Evolutionary conservation across 176 grass and related monocot species (phyloP), one percentile per base, ranked within the genome.

Genomic region (Aechmea fasciata): DNA sequence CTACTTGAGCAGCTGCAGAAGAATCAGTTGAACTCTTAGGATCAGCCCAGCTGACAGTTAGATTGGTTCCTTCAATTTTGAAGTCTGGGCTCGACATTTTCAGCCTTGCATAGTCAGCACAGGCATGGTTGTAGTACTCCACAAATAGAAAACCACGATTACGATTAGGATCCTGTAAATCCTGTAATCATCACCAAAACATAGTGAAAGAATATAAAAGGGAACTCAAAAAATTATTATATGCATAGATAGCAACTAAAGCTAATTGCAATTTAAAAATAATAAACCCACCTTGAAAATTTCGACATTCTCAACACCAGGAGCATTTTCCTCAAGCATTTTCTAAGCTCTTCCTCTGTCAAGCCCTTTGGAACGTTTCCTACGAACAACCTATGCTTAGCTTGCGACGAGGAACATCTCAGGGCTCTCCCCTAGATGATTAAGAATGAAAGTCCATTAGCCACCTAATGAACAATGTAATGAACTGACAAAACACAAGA

Each of bases 311-410:
- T 93, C 82, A 57, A 93, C 87, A 63, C 94, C 94, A 47, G 94
- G 89, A 47, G 87, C 86, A 71, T 83, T 88, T 2, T 73, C 85
- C n/a, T 90, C 78, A 14, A 99, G 89, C 76, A 93, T 86, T 52
- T 90, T n/a, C 72, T 84, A 23, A 99, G 75, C 50, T 99, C 89
- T 9, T 90, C 94, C 74, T 99, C 94, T 23, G 86, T 72, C 82
- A 99, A 87, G 49, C 89, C 86, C 77, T 99, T 99, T 2, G 94
- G 94, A 52, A 99, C 89, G 82, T 99, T 99, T 19, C 94, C 94
- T 22, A 99, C 57, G n/a, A 99, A 99, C 26, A 99, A 79, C 48
- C 94, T 84, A 74, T 93, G 94, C 57, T 99, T 99, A 52, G 85
- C 90, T 84, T 99, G 89, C 0, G 94, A 88, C 63, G 90, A 61